A percentile compares a stretch with the other conserved stretches of the same genome.
phyloP scores from a whole-genome alignment of 345 rosid genomes.

The Psidium friedrichsthalianum region DNA sequence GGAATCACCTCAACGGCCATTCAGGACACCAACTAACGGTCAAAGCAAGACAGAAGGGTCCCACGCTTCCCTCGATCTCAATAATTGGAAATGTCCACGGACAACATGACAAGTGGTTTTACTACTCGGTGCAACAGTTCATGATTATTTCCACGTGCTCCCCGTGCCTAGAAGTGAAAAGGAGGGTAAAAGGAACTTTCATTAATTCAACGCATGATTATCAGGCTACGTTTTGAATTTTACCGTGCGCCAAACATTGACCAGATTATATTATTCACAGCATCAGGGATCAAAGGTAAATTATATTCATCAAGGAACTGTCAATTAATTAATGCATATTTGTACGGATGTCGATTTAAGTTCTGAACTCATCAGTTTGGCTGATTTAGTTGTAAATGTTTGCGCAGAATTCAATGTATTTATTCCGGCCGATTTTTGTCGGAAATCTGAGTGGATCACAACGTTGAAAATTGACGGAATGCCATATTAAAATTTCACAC shows the following conservation, averaged over 20 bases:
- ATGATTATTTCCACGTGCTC: not conserved
- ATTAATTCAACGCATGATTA: not conserved
- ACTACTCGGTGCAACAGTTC: not conserved
- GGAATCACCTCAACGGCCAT: constrained; percentile 10
- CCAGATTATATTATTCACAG: rapidly evolving
- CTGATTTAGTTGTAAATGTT: not conserved
- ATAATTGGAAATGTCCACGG: not conserved
- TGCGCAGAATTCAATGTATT: rapidly evolving
- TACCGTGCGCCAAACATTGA: not conserved
- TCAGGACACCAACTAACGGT: constrained; percentile 24
- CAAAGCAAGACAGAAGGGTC: constrained; percentile 1
- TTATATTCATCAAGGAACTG: not conserved
- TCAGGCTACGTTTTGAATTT: not conserved
- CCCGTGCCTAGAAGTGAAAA: not conserved
- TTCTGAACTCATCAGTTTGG: rapidly evolving
- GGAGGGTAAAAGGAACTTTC: not conserved
- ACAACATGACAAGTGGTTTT: not conserved
- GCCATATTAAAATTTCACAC: too few species aligned
- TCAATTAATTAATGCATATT: not conserved
- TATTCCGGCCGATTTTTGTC: too few species aligned
- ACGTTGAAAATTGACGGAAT: too few species aligned
- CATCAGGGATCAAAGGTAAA: not conserved
- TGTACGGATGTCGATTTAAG: not conserved
- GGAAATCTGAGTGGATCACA: too few species aligned
- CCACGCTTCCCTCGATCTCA: not conserved